Evolutionary conservation across 164 flowering plant genomes (phyloP), one percentile per base, ranked within the genome.

Genomic region (Vitis rupestris): DNA sequence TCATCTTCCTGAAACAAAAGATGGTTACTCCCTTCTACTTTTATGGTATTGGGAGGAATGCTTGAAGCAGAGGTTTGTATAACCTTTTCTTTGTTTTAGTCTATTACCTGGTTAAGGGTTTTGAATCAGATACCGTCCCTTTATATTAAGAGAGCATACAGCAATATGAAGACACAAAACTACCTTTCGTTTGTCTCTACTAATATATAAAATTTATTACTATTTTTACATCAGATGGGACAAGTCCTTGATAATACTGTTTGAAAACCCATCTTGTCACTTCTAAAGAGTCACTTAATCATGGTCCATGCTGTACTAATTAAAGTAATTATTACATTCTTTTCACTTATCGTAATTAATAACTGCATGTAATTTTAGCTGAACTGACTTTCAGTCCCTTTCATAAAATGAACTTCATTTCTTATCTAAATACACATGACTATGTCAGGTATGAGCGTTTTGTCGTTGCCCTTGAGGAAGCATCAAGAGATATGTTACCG

Each of bases 11-110:
- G 98, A 93, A 53, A 75, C 90, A 30, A 96, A 86, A 80, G 99
- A 92, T 78, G 97, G 98, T 55, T 64, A 92, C 64, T 92, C 97
- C 48, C 94, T 96, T 75, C 77, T 96, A 60, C 97, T 96, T 48
- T 85, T 92, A 61, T 96, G 99, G 99, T 83, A 92, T 76, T 96
- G 92, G 93, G 99, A 96, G 76, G 98, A 93, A 27, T 89, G 92
- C 79, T 78, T 93, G 75, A 96, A 93, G 79, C 85, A 82, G 61
- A 93, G 98, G 99, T 96, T 81, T 63, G 65, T 29, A 13, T 51
- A n/a, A 48, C 48, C 3, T 62, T 30, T 66, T 23, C 5, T 14
- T 23, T 37, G 7, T 37, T 37, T 37, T 37, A 4, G 44, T 37
- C 27, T 37, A 37, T 37, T 23, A 23, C 4, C 44, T 37, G 44